Evolutionary conservation across 306 rosid genomes (phyloP), one percentile per base, ranked within the genome.

Genomic region (Sindora glabra): DNA sequence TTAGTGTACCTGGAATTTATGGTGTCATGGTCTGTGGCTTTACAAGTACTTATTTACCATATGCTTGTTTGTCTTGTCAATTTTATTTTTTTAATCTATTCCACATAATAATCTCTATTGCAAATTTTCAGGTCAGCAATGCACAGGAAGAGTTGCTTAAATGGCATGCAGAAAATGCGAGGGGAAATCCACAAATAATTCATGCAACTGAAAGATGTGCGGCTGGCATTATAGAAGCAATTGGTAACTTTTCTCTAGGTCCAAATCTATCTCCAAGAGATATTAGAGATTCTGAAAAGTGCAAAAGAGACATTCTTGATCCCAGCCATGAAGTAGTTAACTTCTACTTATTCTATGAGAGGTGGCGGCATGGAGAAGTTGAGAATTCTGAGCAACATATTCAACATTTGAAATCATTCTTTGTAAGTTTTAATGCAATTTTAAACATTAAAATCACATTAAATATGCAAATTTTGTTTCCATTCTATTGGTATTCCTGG

Each of bases 1-100:
- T 76, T 39, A 60, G 58, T 6, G 8, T 76, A 56, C 79, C 77
- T 10, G 44, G 56, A 29, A 74, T 72, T 45, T 69, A 72, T 30
- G 85, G 85, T 18, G 85, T 76, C 61, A 75, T 80, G 82, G 85
- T 79, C 21, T 57, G 76, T 70, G 23, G 50, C 44, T n/a, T n/a
- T n/a, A n/a, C n/a, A n/a, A n/a, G n/a, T n/a, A n/a, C 36, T 24
- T 21, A 11, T 71, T 54, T 41, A 33, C 41, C 6, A 39, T 62
- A 6, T 11, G 17, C 19, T 9, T n/a, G n/a, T 13, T 10, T 17
- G 9, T 67, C 10, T 18, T 13, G 9, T 45, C 27, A 26, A 48
- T 47, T n/a, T n/a, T n/a, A n/a, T n/a, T n/a, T n/a, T n/a, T n/a
- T n/a, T n/a, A n/a, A n/a, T n/a, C n/a, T n/a, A 10, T 50, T 14